Conservation (phyloP, 176 grass and related monocot species). For the Bolboschoenus planiculmis region DNA sequence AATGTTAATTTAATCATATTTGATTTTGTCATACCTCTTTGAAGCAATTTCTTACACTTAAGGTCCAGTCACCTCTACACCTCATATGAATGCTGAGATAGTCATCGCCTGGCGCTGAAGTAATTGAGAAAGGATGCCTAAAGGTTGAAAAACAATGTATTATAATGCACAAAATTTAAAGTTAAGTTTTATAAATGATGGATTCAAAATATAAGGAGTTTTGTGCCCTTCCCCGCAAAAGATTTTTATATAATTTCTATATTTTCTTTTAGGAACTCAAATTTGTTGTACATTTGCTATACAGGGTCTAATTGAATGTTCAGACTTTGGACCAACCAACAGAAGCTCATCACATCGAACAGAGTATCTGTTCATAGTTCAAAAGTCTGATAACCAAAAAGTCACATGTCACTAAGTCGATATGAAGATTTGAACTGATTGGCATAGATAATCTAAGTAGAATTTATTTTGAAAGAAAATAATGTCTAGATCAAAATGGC, state of each 20-base stretch:
- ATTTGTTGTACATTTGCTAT: background rate
- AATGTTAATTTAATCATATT: too few relatives aligned
- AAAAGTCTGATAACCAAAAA: background rate
- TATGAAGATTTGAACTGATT: background rate
- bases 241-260: background rate
- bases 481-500: background rate
- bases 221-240: background rate
- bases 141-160: background rate
- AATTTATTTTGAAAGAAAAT: background rate
- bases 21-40: slow-evolving; percentile 25
- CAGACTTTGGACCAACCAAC: background rate
- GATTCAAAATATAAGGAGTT: background rate
- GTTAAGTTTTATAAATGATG: background rate
- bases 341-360: background rate
- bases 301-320: background rate
- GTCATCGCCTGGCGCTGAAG: slow-evolving; percentile 70
- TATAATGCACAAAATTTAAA: background rate
- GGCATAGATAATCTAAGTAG: background rate
- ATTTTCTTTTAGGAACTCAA: background rate
- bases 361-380: background rate
- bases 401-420: background rate
- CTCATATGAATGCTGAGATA: slow-evolving; percentile 93
- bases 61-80: slow-evolving; percentile 75
- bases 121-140: slow-evolving; percentile 92
- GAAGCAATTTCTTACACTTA: slow-evolving; percentile 45